Percentiles rank a stretch among this genome's conserved stretches.
Evolutionary conservation across 148 eudicot genomes (phyloP).

Genomic region (Gaultheria prostrata): DNA sequence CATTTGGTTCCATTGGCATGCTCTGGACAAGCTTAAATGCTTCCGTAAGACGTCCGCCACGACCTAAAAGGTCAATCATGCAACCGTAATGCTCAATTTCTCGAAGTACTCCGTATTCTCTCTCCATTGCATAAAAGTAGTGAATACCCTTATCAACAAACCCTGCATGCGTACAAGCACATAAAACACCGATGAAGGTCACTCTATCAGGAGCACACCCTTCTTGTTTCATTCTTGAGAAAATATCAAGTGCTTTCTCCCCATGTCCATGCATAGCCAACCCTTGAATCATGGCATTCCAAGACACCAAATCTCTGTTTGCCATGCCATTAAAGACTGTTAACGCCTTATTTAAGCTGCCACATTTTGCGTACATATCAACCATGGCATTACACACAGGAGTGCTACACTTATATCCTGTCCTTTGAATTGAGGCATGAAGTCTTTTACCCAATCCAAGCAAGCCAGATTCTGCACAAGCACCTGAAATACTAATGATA

Average conservation of each 20-base stretch:
- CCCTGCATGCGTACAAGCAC: slow-evolving; percentile 92
- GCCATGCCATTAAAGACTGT: slow-evolving; percentile 51
- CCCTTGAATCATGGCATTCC: slow-evolving; percentile 86
- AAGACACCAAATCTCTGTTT: slow-evolving; percentile 69
- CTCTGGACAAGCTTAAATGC: slow-evolving; percentile 54
- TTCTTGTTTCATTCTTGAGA: slow-evolving; percentile 58
- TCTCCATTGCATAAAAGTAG: slow-evolving; percentile 71
- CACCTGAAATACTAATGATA: slow-evolving; percentile 63
- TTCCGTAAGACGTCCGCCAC: slow-evolving; percentile 73
- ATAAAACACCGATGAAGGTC: slow-evolving; percentile 72
- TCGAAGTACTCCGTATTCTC: slow-evolving; percentile 52
- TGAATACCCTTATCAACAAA: slow-evolving; percentile 54
- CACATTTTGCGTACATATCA: slow-evolving; percentile 93
- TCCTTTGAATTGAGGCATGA: slow-evolving; percentile 39
- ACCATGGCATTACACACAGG: slow-evolving; percentile 61
- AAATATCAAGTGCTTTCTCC: slow-evolving; percentile 55
- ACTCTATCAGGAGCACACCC: slow-evolving; percentile 70
- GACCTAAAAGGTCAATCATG: slow-evolving; percentile 81
- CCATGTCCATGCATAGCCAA: slow-evolving; percentile 86
- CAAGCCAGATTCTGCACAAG: slow-evolving; percentile 85
- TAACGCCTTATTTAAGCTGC: slow-evolving; percentile 50
- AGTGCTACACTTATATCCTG: slow-evolving; percentile 37
- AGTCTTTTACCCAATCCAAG: slow-evolving; percentile 24
- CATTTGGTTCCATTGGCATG: slow-evolving; percentile 88
- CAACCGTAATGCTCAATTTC: slow-evolving; percentile 88